Evolutionary conservation across 1,139 yeast species (phyloP), one percentile per base, ranked within the genome.

Genomic region (Hyphopichia pseudoburtonii): DNA sequence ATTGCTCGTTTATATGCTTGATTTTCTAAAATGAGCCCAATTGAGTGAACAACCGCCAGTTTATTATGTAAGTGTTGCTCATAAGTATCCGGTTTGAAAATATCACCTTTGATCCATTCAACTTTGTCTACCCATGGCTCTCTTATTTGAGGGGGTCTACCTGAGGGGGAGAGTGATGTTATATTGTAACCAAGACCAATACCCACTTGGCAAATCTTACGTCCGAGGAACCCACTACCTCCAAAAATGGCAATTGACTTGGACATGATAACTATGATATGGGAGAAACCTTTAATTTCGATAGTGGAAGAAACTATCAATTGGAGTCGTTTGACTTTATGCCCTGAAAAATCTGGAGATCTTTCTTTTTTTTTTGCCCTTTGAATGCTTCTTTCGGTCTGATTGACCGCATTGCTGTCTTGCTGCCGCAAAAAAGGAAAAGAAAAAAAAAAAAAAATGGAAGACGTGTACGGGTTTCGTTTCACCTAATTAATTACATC

Each of bases 181-280:
- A 86, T 92, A 10, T 71, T 60, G 58, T 72, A 78, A 0, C 95
- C 95, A 29, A 76, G 62, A 19, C 60, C 64, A 3, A 84, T 62
- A 0, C 87, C 96, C 2, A 73, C 72, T 51, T 81, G 81, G 52
- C 95, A 86, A 12, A 89, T 80, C 41, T 86, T 75, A 41, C 76
- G 75, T 16, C 88, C 87, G 15, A 89, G 62, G 54, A 86, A 86
- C 3, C 97, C 97, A 42, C 79, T 81, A 0, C 97, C 96, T 15
- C 97, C 97, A 49, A 89, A 78, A 0, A 88, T 86, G 7, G 86
- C 78, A 35, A 82, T 67, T 33, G 70, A 55, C 42, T 52, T 62
- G 14, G 48, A 37, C 43, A 44, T 39, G 14, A 50, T 15, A 21
- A 21, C 10, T 7, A 7, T 21, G 10, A 21, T 21, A n/a, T n/a